Percentiles rank a stretch among this genome's conserved stretches.
These are phyloP conservation scores for Puccinia coronata DNA, from an alignment of 1,284 basidiomycete genomes.

Conservation along the genomic window DNA sequence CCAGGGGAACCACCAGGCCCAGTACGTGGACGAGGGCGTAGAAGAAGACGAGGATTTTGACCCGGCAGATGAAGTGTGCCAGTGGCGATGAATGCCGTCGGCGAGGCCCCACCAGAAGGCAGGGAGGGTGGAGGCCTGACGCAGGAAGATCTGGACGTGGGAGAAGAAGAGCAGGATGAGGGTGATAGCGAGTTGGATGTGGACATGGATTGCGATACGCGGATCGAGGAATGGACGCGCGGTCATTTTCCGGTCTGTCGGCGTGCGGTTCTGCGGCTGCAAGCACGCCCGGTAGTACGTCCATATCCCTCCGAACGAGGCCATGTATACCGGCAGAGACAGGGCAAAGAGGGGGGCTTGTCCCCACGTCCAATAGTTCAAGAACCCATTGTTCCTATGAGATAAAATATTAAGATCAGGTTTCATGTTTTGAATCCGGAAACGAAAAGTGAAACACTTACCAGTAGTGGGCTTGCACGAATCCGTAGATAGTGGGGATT, in stretches of 20 bases:
- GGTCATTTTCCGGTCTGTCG: not conserved
- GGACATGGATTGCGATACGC: not conserved
- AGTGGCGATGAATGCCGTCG: not conserved
- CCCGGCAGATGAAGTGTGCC: not conserved
- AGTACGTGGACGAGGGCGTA: not conserved
- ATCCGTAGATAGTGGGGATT: conserved; percentile 32
- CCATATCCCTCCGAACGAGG: not conserved
- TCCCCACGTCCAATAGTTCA: conserved; percentile 25
- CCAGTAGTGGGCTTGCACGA: conserved; percentile 47
- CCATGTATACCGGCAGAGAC: conserved; percentile 32
- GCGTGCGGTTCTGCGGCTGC: no score
- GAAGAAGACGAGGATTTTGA: not conserved
- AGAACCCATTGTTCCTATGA: conserved; percentile 36
- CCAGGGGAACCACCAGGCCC: conserved; percentile 27
- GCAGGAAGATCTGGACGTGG: conserved; percentile 43
- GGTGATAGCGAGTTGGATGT: conserved; percentile 28
- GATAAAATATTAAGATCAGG: not conserved
- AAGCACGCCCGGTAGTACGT: not conserved
- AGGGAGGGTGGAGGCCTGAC: conserved; percentile 28
- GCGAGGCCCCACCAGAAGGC: conserved; percentile 41
- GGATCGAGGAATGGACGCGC: conserved; percentile 9
- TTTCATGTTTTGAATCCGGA: not conserved
- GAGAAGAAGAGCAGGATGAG: conserved; percentile 19
- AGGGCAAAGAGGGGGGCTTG: conserved; percentile 29
- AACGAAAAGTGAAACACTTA: not conserved